These are phyloP conservation scores for Acer campestre DNA, from an alignment of 345 rosid genomes.

Conservation along the genomic window DNA sequence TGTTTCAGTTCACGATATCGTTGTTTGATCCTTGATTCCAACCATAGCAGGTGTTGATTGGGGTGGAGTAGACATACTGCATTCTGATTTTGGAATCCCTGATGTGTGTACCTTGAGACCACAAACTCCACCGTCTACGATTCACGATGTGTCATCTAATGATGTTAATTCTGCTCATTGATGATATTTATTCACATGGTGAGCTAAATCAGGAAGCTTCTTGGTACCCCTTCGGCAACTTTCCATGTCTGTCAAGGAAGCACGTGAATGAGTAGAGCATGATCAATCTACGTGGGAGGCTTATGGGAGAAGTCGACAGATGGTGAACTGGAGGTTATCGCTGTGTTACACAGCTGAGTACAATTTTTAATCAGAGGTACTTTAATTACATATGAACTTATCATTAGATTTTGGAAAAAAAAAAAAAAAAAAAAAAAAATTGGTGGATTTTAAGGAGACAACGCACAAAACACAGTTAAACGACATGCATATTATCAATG, in stretches of 20 bases:
- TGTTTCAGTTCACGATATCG: conserved; percentile 4
- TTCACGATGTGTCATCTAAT: conserved; percentile 41
- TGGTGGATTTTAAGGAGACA: neutral
- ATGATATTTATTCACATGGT: conserved; percentile 25
- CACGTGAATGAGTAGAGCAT: neutral
- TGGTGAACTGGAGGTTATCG: neutral
- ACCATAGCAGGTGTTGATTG: conserved; percentile 65
- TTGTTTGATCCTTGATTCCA: conserved; percentile 49
- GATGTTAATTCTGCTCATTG: conserved; percentile 39
- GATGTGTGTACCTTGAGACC: conserved; percentile 52
- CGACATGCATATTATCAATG: neutral
- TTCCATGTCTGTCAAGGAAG: conserved; percentile 4
- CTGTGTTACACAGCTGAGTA: conserved; percentile 9
- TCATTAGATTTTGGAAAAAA: neutral
- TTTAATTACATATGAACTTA: conserved; percentile 1
- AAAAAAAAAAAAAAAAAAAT: too few relatives aligned
- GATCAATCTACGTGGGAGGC: neutral
- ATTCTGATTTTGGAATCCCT: conserved; percentile 56
- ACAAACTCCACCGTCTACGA: conserved; percentile 53
- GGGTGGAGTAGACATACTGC: conserved; percentile 46
- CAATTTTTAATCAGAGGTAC: conserved; percentile 4
- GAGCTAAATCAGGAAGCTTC: neutral
- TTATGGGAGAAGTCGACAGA: neutral
- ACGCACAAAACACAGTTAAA: neutral
- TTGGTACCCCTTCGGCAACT: neutral